Evolutionary conservation across 2,329 filamentous ascomycete genomes (phyloP), one percentile per base, ranked within the genome.

Genomic region (Scytalidium lignicola): DNA sequence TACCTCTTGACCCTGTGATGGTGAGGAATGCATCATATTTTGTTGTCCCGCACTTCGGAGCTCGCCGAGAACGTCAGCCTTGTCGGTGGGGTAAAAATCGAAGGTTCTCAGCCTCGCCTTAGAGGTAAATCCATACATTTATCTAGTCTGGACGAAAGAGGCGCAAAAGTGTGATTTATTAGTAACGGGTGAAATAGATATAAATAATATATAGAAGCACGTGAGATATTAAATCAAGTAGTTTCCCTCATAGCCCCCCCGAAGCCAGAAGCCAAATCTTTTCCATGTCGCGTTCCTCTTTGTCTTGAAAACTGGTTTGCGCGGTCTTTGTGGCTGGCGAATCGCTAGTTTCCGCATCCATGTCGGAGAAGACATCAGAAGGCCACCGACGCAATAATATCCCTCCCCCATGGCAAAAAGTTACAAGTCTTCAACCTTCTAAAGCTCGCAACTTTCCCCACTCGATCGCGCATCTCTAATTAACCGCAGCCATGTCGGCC

Each of bases 401-500:
- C 32, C n/a, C 32, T 28, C 26, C 7, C 7, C 26, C 26, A 7
- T 28, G 7, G 26, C 26, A 28, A 13, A 7, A 7, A 13, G n/a
- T n/a, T 28, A 7, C 26, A 37, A n/a, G 15, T 5, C 32, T 5
- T 37, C 32, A 37, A 37, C 32, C 15, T 37, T 26, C 23, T 26
- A 26, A 26, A 10, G 23, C 10, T 26, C 23, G 10, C 32, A 15
- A 37, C 6, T 9, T 13, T 37, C 32, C 32, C n/a, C 32, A 37
- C 32, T 4, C 32, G 32, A 37, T 17, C n/a, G 32, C 26, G 7
- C 13, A 7, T 28, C 26, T 28, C 32, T 40, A n/a, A 26, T 21
- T 9, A 48, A 15, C 21, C 9, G 28, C 46, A 44, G 39, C 9
- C 28, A 66, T 66, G 64, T 73, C 73, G 50, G 59, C 70, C 55